Evolutionary conservation across 2,329 filamentous ascomycete genomes (phyloP).

Genomic region (Cladophialophora bantiana): DNA sequence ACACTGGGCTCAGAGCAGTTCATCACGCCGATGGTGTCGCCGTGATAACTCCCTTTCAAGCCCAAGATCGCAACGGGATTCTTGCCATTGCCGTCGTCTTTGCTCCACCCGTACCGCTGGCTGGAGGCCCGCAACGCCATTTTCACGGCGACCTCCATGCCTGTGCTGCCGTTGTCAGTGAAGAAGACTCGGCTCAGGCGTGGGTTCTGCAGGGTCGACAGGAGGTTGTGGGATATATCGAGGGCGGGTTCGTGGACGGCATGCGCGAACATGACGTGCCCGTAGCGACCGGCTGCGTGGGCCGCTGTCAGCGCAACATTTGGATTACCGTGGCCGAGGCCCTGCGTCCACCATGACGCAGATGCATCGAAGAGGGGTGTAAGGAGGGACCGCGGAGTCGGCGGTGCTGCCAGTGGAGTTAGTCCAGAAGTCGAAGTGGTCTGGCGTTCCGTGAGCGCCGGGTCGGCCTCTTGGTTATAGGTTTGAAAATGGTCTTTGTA

Average conservation of each 20-base stretch:
- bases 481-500: constrained; percentile 80
- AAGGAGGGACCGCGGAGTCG: constrained; percentile 51
- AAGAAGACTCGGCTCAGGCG: constrained; percentile 77
- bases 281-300: constrained; percentile 82
- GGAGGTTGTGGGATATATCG: constrained; percentile 69
- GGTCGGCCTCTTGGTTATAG: constrained; percentile 43
- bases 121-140: constrained; percentile 78
- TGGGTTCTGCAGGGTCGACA: constrained; percentile 66
- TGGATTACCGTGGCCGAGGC: constrained; percentile 79
- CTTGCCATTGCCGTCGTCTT: constrained; percentile 57
- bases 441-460: constrained; percentile 32
- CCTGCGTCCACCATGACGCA: constrained; percentile 92
- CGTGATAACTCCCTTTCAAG: constrained; percentile 81
- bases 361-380: constrained; percentile 80
- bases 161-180: constrained; percentile 84
- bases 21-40: constrained; percentile 89
- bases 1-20: constrained; percentile 78
- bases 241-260: constrained; percentile 81
- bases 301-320: constrained; percentile 75
- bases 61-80: constrained; percentile 73
- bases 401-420: constrained; percentile 31
- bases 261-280: constrained; percentile 86
- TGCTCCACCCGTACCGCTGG: constrained; percentile 68
- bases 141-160: constrained; percentile 82
- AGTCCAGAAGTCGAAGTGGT: constrained; percentile 20